A percentile compares a stretch with the other conserved stretches of the same genome.
Conservation (phyloP, 2,329 filamentous ascomycete genomes). For the Neonectria sp. region DNA sequence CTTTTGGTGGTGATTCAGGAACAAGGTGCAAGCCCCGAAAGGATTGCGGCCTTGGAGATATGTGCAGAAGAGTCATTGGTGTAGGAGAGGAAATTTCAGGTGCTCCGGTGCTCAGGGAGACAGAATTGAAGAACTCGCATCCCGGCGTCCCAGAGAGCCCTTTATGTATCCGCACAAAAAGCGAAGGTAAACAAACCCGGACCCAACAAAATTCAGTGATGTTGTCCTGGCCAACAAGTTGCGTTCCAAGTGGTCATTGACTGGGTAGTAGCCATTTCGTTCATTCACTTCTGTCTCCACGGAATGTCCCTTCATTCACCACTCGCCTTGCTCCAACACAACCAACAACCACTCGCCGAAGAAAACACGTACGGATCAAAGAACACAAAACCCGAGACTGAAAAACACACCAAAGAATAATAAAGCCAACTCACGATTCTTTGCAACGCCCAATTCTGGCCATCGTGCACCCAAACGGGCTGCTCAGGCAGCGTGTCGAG, state of each 20-base stretch:
- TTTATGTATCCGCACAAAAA: neutral
- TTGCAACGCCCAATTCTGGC: constrained; percentile 55
- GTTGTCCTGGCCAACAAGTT: neutral
- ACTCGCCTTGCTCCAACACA: neutral
- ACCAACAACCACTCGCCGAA: neutral
- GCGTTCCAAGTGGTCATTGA: neutral
- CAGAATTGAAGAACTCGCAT: neutral
- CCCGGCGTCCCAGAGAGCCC: neutral
- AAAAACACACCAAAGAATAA: constrained; percentile 15
- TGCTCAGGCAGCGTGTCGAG: constrained; percentile 56
- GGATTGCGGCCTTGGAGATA: neutral
- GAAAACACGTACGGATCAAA: neutral
- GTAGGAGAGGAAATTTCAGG: constrained; percentile 11
- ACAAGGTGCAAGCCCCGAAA: neutral
- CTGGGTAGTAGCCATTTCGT: neutral
- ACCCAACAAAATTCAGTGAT: neutral
- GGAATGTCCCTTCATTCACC: neutral
- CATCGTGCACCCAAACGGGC: constrained; percentile 59
- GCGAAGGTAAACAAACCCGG: neutral
- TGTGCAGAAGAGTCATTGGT: neutral
- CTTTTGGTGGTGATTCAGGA: constrained; percentile 9
- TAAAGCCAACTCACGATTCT: constrained; percentile 54
- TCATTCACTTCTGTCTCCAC: constrained; percentile 13
- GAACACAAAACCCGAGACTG: neutral
- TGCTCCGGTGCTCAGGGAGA: neutral